These are phyloP conservation scores for Acacia crassicarpa DNA, from an alignment of 306 rosid species.

Conservation along the genomic window DNA sequence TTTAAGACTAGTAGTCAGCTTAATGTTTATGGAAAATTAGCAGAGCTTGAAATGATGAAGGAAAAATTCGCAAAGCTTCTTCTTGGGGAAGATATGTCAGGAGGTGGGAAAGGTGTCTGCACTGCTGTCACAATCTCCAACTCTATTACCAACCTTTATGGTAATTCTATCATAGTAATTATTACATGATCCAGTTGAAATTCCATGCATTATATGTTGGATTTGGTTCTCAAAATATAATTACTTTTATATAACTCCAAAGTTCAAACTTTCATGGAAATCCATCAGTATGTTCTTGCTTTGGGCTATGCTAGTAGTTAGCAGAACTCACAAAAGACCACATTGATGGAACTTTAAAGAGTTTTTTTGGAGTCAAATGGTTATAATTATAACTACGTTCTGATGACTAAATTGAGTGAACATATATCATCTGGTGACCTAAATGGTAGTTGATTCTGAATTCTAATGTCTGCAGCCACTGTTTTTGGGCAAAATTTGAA, in stretches of 20 bases:
- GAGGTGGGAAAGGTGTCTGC: conserved; percentile 93
- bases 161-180: conserved; percentile 36
- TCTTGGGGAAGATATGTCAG: conserved; percentile 97
- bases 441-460: neutral
- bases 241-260: neutral
- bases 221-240: neutral
- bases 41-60: conserved; percentile 83
- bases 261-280: neutral
- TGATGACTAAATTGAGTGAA: neutral
- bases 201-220: neutral
- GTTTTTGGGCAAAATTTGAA: conserved; percentile 85
- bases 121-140: conserved; percentile 96
- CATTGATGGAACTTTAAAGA: neutral
- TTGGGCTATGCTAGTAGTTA: neutral
- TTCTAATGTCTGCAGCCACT: conserved; percentile 57
- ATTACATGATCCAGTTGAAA: neutral
- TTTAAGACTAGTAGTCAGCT: neutral
- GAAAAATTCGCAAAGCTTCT: conserved; percentile 91
- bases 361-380: neutral
- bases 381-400: neutral
- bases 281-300: neutral
- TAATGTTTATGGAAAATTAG: conserved; percentile 21
- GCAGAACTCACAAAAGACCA: neutral
- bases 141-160: conserved; percentile 91
- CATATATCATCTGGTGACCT: neutral